Evolutionary conservation across 1,284 basidiomycete species (phyloP).

Genomic region (Sanguinoderma infundibulare): DNA sequence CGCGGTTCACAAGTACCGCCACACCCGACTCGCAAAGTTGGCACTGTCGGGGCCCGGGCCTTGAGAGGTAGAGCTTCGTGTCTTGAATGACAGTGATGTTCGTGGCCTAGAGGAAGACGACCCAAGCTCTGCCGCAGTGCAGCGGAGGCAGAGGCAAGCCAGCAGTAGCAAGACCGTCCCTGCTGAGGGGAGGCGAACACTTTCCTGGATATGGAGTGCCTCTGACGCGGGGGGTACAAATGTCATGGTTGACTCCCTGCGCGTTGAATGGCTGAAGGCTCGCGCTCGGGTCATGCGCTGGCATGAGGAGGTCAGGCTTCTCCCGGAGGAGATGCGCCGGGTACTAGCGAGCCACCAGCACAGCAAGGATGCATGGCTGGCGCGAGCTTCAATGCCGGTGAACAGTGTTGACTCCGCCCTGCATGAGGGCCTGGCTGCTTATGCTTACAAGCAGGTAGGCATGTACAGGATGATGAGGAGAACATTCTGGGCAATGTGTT

Average conservation of each 20-base stretch:
- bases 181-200: neutral
- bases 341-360: neutral
- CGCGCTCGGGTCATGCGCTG: constrained; percentile 33
- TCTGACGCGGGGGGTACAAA: neutral
- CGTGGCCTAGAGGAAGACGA: constrained; percentile 8
- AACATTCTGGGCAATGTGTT: too few relatives aligned
- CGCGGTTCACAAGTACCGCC: constrained; percentile 14
- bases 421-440: too few relatives aligned
- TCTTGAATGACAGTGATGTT: constrained; percentile 7
- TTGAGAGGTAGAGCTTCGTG: constrained; percentile 29
- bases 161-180: neutral
- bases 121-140: neutral
- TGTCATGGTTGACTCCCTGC: constrained; percentile 1
- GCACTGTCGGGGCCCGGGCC: constrained; percentile 1
- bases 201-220: constrained; percentile 16
- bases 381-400: too few relatives aligned
- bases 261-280: constrained; percentile 8
- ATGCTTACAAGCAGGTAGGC: too few relatives aligned
- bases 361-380: too few relatives aligned
- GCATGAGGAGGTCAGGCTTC: constrained; percentile 38
- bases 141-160: constrained; percentile 2
- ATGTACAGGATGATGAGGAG: too few relatives aligned
- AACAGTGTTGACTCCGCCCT: too few relatives aligned
- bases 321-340: constrained; percentile 40
- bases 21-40: constrained; percentile 10